Conservation (phyloP, 805 yeast species). For the Ogataea methylovora region DNA sequence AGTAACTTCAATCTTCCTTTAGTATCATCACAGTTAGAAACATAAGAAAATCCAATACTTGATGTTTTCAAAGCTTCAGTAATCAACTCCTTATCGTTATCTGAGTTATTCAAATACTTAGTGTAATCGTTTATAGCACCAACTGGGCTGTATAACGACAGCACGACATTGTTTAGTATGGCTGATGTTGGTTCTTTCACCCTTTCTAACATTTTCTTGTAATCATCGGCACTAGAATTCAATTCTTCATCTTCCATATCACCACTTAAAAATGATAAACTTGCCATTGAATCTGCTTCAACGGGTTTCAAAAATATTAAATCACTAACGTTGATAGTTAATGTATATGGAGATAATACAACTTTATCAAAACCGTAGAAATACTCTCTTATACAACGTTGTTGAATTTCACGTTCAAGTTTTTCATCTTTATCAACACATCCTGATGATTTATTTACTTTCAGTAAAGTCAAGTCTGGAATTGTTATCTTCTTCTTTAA, state of each 20-base stretch:
- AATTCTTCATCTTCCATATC: slow-evolving; percentile 18
- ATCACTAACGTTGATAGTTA: slow-evolving; percentile 60
- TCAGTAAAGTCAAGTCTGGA: slow-evolving; percentile 37
- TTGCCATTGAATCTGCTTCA: slow-evolving; percentile 13
- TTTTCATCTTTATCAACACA: slow-evolving; percentile 67
- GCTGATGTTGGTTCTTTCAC: slow-evolving; percentile 38
- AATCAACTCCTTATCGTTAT: slow-evolving; percentile 33
- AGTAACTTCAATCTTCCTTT: slow-evolving; percentile 62
- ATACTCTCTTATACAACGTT: slow-evolving; percentile 73
- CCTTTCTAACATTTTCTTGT: slow-evolving; percentile 14
- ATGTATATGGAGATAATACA: slow-evolving; percentile 77
- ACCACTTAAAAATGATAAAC: slow-evolving; percentile 19
- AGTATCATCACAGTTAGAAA: slow-evolving; percentile 54
- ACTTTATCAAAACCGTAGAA: slow-evolving; percentile 72
- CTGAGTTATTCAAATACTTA: slow-evolving; percentile 22
- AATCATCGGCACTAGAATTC: slow-evolving; percentile 5
- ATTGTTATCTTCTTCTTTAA: slow-evolving; percentile 42
- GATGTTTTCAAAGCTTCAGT: slow-evolving; percentile 42
- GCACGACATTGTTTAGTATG: slow-evolving; percentile 64
- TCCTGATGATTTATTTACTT: slow-evolving; percentile 69
- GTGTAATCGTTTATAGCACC: slow-evolving; percentile 18
- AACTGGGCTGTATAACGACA: slow-evolving; percentile 46
- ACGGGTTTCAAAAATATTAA: slow-evolving; percentile 57
- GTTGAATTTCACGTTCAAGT: slow-evolving; percentile 64
- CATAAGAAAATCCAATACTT: slow-evolving; percentile 74